A percentile compares a stretch with the other conserved stretches of the same genome.
Conservation (phyloP, 106 monocot species). For the Amphibolis antarctica region DNA sequence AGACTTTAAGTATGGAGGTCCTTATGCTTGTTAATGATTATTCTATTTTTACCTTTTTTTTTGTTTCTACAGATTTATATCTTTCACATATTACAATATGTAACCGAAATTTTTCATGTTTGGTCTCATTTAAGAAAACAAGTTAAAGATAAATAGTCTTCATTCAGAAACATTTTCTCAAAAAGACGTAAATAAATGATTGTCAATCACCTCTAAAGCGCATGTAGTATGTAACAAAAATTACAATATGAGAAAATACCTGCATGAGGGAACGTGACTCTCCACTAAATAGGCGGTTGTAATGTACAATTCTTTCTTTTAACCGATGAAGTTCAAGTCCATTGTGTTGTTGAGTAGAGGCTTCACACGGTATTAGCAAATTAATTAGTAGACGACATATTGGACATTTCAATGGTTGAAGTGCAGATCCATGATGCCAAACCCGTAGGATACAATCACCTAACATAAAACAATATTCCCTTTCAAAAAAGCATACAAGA, state of each 20-base stretch:
- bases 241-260: slow-evolving; percentile 20
- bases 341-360: slow-evolving; percentile 13
- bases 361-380: slow-evolving; percentile 48
- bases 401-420: slow-evolving; percentile 85
- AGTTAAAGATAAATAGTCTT: too few species aligned
- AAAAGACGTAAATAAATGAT: too few species aligned
- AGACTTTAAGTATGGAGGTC: too few species aligned
- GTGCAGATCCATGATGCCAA: slow-evolving; percentile 77
- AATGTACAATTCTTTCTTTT: slow-evolving; percentile 43
- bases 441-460: slow-evolving; percentile 76
- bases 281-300: slow-evolving; percentile 77
- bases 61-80: too few species aligned
- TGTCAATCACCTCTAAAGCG: background rate
- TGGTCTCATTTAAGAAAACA: too few species aligned
- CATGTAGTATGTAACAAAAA: slow-evolving; percentile 1
- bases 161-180: too few species aligned
- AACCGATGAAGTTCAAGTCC: slow-evolving; percentile 33
- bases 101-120: too few species aligned
- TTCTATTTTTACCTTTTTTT: too few species aligned
- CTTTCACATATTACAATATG: too few species aligned
- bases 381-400: slow-evolving; percentile 80
- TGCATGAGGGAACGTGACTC: slow-evolving; percentile 46
- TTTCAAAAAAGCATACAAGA: too few species aligned
- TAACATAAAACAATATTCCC: slow-evolving; percentile 14
- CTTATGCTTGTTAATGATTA: too few species aligned